phyloP scores from a whole-genome alignment of 1,284 basidiomycete genomes.

The Neolentinus lepideus region DNA sequence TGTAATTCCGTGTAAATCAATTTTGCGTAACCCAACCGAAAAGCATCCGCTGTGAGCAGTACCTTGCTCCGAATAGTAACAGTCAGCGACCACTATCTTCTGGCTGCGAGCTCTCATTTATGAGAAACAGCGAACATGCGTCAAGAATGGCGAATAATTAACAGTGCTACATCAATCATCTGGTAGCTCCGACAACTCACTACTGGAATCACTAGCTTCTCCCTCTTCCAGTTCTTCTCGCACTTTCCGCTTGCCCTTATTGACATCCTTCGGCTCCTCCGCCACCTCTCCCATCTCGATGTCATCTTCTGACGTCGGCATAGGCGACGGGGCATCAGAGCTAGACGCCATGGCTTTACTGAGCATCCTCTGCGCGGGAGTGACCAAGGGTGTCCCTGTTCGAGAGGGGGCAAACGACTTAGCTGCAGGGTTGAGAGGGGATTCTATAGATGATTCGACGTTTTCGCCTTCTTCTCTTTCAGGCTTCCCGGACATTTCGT shows the following conservation, averaged over 20 bases:
- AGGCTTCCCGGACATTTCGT: slow-evolving; percentile 8
- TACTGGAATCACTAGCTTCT: slow-evolving; percentile 73
- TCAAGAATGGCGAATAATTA: too few species aligned
- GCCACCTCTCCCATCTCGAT: slow-evolving; percentile 85
- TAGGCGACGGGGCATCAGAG: slow-evolving; percentile 16
- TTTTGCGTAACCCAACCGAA: too few species aligned
- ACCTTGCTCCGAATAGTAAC: too few species aligned
- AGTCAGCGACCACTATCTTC: too few species aligned
- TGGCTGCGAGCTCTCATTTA: too few species aligned
- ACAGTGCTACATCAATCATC: slow-evolving; percentile 31
- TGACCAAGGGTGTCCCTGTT: slow-evolving; percentile 16
- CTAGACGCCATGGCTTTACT: slow-evolving; percentile 17
- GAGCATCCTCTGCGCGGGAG: slow-evolving; percentile 10
- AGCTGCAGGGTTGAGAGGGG: not conserved
- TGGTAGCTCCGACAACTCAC: slow-evolving; percentile 67
- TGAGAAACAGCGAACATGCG: too few species aligned
- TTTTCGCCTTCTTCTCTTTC: slow-evolving; percentile 1
- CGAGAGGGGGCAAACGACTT: slow-evolving; percentile 19
- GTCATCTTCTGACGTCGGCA: slow-evolving; percentile 41
- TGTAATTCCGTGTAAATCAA: too few species aligned
- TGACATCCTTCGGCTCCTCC: slow-evolving; percentile 45
- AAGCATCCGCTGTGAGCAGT: too few species aligned
- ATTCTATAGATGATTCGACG: slow-evolving; percentile 4
- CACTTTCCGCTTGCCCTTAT: slow-evolving; percentile 40
- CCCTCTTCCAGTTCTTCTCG: slow-evolving; percentile 77